Evolutionary conservation across 208 protist species (phyloP), one percentile per base, ranked within the genome.

Genomic region (Trypanosoma avium): DNA sequence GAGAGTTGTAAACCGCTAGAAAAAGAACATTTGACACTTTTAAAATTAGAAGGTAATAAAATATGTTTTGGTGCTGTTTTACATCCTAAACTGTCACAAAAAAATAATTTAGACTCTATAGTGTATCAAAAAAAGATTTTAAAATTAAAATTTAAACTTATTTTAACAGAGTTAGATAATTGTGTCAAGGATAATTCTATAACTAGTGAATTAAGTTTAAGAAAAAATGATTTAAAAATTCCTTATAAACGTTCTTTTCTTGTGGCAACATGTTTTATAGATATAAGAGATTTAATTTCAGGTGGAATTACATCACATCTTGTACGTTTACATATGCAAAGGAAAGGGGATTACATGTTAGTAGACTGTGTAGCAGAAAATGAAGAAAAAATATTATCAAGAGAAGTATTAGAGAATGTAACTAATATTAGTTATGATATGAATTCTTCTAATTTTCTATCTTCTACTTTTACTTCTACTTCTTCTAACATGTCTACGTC

Each of bases 261-360:
- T 17, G 3, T 35, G n/a, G 26, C 49, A 17, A 21, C 12, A 5
- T 55, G 49, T 55, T 19, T 55, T 2, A 55, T 30, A 55, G 49
- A 55, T 55, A n/a, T 55, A 17, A 24, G 49, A 4, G 49, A 55
- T 35, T 35, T 55, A 21, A 33, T 55, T 27, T 27, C 49, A n/a
- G 49, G 0, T 19, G 49, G 26, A 36, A 17, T 9, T 27, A 1
- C 10, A 1, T 4, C 49, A 17, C 19, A 35, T 55, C 4, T 9
- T 35, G 21, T 55, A 17, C 49, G 49, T 21, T 27, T 55, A 36
- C 27, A 35, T 9, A 55, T 55, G 49, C 12, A 55, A 27, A 1
- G 24, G 13, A 21, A 5, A 5, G 19, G 24, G 9, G 49, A 55
- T 21, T 55, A 55, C 24, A 55, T 55, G 49, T 19, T 36, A n/a